Evolutionary conservation across 2,329 filamentous ascomycete genomes (phyloP), one percentile per base, ranked within the genome.

Genomic region (Neopestalotiopsis sp.): DNA sequence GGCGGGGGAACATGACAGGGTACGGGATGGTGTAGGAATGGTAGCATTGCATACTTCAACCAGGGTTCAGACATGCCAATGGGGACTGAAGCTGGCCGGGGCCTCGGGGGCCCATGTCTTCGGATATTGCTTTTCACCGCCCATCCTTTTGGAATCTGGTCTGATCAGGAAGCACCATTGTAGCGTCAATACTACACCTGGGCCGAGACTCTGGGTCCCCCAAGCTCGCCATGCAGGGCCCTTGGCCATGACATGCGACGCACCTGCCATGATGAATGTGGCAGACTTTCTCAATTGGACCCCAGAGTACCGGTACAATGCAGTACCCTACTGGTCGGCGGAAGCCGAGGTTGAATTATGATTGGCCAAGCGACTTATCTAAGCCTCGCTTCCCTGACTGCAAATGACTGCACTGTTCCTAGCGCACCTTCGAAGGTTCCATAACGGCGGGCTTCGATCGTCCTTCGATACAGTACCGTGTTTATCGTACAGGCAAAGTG

Each of bases 1-100:
- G 30, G 57, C 57, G 57, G 57, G 57, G 56, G 56, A 34, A 34
- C 24, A 30, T 59, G 57, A 59, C 24, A 59, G 57, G 57, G 57
- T 59, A 30, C 30, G 57, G 57, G 30, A 59, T 59, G 57, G 24
- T 28, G 24, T 59, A 59, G 57, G 10, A 13, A 30, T 59, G 24
- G 57, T 30, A 24, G 30, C 57, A 34, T 59, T 59, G 30, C 30
- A 34, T 30, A 59, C 24, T 34, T 59, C 24, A 34, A 59, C 24
- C 30, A 32, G 45, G 45, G 45, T 14, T 24, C 6, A 20, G 17
- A 53, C 17, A 53, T 53, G 45, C 45, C 17, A 10, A 3, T n/a
- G 7, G 45, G 17, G 5, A n/a, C 45, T 17, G n/a, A n/a, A 38
- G 34, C 34, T 53, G n/a, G 45, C 45, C 45, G 45, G 45, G 45